Percentiles rank a stretch among this genome's conserved stretches.
Evolutionary conservation across 2,329 filamentous ascomycete genomes (phyloP).

Genomic region (Didymella exigua): DNA sequence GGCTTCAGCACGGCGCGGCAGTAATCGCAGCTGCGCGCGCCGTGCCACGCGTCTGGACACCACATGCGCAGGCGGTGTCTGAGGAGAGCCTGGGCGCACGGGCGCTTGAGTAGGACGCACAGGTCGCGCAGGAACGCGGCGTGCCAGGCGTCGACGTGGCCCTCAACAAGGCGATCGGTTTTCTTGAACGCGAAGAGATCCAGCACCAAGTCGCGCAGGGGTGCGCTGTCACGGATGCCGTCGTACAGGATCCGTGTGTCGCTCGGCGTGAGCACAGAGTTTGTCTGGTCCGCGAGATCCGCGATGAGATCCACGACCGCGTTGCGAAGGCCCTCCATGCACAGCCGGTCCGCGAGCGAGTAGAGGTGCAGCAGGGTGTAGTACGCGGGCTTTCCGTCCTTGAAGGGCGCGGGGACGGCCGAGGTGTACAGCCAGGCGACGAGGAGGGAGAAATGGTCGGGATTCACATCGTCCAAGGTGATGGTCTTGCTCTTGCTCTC

Average conservation of each 20-base stretch:
- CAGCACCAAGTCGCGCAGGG: constrained; percentile 51
- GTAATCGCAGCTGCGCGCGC: constrained; percentile 44
- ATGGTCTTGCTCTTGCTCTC: constrained; percentile 53
- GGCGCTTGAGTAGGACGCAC: constrained; percentile 54
- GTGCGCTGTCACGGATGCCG: constrained; percentile 47
- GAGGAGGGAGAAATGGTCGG: constrained; percentile 57
- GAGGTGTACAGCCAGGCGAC: constrained; percentile 59
- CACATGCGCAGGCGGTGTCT: constrained; percentile 51
- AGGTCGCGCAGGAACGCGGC: constrained; percentile 55
- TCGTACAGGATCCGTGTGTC: constrained; percentile 58
- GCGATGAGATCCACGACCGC: constrained; percentile 52
- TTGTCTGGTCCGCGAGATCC: constrained; percentile 54
- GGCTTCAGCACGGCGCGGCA: constrained; percentile 50
- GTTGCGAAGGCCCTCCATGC: constrained; percentile 54
- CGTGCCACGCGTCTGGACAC: constrained; percentile 45
- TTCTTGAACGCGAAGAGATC: constrained; percentile 61
- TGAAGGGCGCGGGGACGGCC: constrained; percentile 49
- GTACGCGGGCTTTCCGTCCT: constrained; percentile 56
- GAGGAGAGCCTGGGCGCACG: constrained; percentile 49
- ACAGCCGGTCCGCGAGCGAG: constrained; percentile 54
- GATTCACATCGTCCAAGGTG: constrained; percentile 52
- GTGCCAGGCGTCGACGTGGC: constrained; percentile 56
- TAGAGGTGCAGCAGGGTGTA: constrained; percentile 57
- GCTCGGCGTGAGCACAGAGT: constrained; percentile 56
- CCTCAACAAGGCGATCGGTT: constrained; percentile 55